A percentile compares a stretch with the other conserved stretches of the same genome.
phyloP scores from a whole-genome alignment of 2,329 filamentous ascomycete genomes.

The Grosmannia huntii region DNA sequence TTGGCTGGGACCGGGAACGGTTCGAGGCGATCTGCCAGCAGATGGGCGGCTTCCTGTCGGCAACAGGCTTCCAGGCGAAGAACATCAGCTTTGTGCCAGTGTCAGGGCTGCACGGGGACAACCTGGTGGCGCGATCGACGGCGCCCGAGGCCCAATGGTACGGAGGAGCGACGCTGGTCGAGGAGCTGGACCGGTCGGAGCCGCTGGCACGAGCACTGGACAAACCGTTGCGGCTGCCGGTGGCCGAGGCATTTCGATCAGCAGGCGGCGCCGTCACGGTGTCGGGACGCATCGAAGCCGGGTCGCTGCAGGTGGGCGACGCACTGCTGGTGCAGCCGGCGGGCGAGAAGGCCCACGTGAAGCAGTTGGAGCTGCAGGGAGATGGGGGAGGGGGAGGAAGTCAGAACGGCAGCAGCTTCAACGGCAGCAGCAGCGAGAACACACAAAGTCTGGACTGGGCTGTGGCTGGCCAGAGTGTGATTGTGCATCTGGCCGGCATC shows the following conservation, averaged over 20 bases:
- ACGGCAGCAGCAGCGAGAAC: constrained; percentile 30
- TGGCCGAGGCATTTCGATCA: constrained; percentile 76
- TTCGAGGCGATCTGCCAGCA: constrained; percentile 81
- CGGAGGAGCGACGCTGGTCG: constrained; percentile 61
- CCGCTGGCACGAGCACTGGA: constrained; percentile 57
- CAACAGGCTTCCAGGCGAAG: constrained; percentile 69
- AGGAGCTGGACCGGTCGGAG: constrained; percentile 75
- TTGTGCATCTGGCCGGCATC: constrained; percentile 72
- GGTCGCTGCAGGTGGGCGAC: constrained; percentile 76
- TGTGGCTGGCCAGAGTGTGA: constrained; percentile 69
- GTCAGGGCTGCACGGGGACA: constrained; percentile 79
- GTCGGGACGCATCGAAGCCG: constrained; percentile 74
- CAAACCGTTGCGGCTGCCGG: constrained; percentile 73
- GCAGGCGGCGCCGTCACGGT: constrained; percentile 73
- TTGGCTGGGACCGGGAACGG: constrained; percentile 67
- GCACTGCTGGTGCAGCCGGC: constrained; percentile 67
- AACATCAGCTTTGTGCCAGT: constrained; percentile 81
- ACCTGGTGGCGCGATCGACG: constrained; percentile 52
- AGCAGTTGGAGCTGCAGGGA: constrained; percentile 51
- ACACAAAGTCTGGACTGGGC: constrained; percentile 32
- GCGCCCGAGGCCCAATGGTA: constrained; percentile 63
- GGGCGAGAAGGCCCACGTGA: constrained; percentile 68
- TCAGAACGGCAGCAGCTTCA: no score
- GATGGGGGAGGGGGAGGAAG: neutral
- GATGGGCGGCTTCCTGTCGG: constrained; percentile 67